A percentile compares a stretch with the other conserved stretches of the same genome.
Evolutionary conservation across 2,329 filamentous ascomycete genomes (phyloP).

Genomic region (Leptographium procerum): DNA sequence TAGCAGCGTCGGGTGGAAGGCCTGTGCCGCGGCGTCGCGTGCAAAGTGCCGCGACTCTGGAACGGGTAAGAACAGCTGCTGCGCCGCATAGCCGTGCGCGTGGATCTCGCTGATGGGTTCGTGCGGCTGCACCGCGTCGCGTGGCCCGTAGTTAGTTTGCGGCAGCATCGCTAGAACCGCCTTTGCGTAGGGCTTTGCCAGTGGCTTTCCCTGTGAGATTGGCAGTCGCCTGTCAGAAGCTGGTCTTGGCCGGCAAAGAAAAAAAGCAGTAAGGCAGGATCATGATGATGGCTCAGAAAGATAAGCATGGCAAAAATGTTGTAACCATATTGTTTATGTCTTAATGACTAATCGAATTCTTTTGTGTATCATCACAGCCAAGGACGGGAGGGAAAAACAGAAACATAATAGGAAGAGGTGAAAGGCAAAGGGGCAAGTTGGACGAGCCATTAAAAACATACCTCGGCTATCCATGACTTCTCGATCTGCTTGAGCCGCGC

Average conservation of each 20-base stretch:
- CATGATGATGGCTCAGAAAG: conserved; percentile 46
- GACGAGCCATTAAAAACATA: conserved; percentile 33
- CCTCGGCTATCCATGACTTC: conserved; percentile 63
- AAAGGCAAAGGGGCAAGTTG: no score
- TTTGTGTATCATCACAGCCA: conserved; percentile 44
- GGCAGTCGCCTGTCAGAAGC: not conserved
- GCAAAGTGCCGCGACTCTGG: conserved; percentile 54
- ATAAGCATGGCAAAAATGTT: conserved; percentile 38
- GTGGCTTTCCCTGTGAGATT: conserved; percentile 52
- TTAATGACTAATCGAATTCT: conserved; percentile 99
- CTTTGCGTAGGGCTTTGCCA: conserved; percentile 65
- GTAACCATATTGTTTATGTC: conserved; percentile 78
- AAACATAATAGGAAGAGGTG: conserved; percentile 5
- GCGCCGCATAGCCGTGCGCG: conserved; percentile 48
- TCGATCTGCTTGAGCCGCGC: conserved; percentile 79
- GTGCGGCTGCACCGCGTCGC: conserved; percentile 34
- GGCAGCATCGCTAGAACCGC: conserved; percentile 76
- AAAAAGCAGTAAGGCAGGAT: conserved; percentile 1
- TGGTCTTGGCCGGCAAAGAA: conserved; percentile 6
- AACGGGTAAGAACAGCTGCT: conserved; percentile 54
- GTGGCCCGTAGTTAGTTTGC: conserved; percentile 45
- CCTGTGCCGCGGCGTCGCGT: conserved; percentile 52
- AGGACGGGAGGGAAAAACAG: not conserved
- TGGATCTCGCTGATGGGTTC: conserved; percentile 55
- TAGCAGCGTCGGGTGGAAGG: conserved; percentile 49